Percentiles rank a stretch among this genome's conserved stretches.
Conservation (phyloP, 495 filamentous ascomycete species). For the Pseudevernia furfuracea region DNA sequence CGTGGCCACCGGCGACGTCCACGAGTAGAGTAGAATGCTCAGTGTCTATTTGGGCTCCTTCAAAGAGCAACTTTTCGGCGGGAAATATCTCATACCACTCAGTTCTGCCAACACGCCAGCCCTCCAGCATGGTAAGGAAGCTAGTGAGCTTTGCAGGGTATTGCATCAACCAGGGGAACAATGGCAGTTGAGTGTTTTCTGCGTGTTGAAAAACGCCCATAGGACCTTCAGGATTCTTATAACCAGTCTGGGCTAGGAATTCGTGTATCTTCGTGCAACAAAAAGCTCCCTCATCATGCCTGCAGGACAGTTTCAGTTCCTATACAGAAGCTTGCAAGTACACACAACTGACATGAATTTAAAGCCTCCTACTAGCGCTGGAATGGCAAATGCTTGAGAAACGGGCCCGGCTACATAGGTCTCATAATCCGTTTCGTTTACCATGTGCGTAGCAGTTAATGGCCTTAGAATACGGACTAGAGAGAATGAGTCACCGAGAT, state of each 20-base stretch:
- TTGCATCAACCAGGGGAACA: conserved; percentile 23
- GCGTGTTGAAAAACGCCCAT: conserved; percentile 25
- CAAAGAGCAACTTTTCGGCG: conserved; percentile 30
- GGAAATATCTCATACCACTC: conserved; percentile 39
- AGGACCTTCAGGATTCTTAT: conserved; percentile 33
- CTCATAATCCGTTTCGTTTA: not conserved
- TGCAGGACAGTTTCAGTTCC: not conserved
- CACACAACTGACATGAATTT: not conserved
- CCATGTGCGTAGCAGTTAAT: not conserved
- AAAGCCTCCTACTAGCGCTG: not conserved
- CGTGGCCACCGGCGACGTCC: conserved; percentile 26
- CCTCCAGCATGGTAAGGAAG: conserved; percentile 13
- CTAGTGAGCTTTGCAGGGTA: conserved; percentile 6
- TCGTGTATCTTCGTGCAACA: conserved; percentile 19
- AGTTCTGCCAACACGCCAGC: conserved; percentile 33
- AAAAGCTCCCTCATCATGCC: not conserved
- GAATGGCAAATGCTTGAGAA: conserved; percentile 9
- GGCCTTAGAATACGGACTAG: conserved; percentile 8
- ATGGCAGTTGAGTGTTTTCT: conserved; percentile 25
- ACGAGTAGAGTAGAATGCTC: conserved; percentile 30
- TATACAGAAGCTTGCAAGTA: not conserved
- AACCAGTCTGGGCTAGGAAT: conserved; percentile 31
- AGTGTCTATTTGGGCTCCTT: conserved; percentile 17
- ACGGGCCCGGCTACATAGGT: conserved; percentile 8
- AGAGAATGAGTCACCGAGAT: not conserved